Evolutionary conservation across 495 filamentous ascomycete genomes (phyloP).

Genomic region (Mycothermus thermophilus): DNA sequence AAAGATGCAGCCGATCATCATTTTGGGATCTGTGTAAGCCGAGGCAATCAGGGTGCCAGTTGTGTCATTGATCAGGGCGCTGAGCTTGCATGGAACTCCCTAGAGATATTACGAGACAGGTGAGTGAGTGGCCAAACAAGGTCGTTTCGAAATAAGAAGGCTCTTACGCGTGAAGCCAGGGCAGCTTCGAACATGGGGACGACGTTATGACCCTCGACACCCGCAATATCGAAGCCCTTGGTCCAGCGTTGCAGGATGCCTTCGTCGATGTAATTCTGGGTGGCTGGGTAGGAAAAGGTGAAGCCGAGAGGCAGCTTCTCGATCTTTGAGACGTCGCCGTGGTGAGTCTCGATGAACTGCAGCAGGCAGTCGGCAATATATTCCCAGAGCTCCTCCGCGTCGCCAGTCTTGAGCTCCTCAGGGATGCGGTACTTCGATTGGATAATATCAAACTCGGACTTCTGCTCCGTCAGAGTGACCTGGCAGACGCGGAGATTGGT

Average conservation of each 20-base stretch:
- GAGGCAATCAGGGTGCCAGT: constrained; percentile 99
- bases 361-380: constrained; percentile 96
- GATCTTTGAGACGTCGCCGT: constrained; percentile 47
- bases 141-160: too few species aligned
- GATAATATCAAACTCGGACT: constrained; percentile 95
- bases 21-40: constrained; percentile 77
- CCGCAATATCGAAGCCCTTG: constrained; percentile 95
- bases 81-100: constrained; percentile 85
- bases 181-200: constrained; percentile 85
- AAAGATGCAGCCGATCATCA: constrained; percentile 96
- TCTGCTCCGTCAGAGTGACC: constrained; percentile 76
- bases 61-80: constrained; percentile 92
- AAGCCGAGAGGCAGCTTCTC: constrained; percentile 76
- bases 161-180: constrained; percentile 56
- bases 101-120: constrained; percentile 15
- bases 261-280: constrained; percentile 92
- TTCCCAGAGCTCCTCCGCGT: constrained; percentile 86
- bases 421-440: constrained; percentile 98
- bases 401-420: constrained; percentile 84
- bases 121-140: constrained; percentile 1
- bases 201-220: constrained; percentile 89
- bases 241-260: constrained; percentile 95
- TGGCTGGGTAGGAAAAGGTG: constrained; percentile 96
- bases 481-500: constrained; percentile 98
- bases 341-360: constrained; percentile 90